Percentiles rank a stretch among this genome's conserved stretches.
Evolutionary conservation across 2,329 filamentous ascomycete genomes (phyloP).

Genomic region (Ceratocystis lukuohia): DNA sequence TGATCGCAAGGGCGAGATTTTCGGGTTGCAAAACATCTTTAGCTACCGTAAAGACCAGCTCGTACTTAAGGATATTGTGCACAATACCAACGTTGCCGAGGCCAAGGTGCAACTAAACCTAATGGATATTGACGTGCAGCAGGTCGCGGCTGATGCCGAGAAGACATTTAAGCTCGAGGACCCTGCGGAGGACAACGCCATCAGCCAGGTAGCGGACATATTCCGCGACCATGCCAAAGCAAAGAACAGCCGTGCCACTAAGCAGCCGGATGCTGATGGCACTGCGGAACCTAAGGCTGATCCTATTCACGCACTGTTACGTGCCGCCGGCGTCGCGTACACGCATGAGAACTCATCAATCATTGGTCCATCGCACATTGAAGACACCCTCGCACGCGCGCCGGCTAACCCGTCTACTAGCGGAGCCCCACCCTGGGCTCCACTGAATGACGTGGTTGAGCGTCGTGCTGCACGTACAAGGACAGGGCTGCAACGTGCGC

Average conservation of each 20-base stretch:
- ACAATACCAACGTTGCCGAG: conserved; percentile 95
- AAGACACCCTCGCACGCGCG: conserved; percentile 65
- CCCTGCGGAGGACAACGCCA: conserved; percentile 36
- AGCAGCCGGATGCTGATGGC: conserved; percentile 22
- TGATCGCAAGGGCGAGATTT: conserved; percentile 80
- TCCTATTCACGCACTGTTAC: conserved; percentile 76
- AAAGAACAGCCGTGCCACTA: background rate
- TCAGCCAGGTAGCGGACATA: background rate
- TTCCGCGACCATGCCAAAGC: background rate
- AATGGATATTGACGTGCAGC: conserved; percentile 59
- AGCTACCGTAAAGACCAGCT: conserved; percentile 66
- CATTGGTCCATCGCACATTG: conserved; percentile 81
- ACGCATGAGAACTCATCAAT: conserved; percentile 96
- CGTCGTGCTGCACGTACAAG: conserved; percentile 22
- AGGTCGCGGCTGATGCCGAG: conserved; percentile 42
- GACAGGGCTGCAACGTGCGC: conserved; percentile 21
- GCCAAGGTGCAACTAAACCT: conserved; percentile 73
- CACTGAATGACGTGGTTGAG: conserved; percentile 22
- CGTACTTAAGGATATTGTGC: conserved; percentile 85
- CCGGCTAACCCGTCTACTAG: conserved; percentile 43
- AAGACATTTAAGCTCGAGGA: conserved; percentile 32
- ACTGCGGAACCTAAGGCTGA: conserved; percentile 47
- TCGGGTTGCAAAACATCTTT: conserved; percentile 78
- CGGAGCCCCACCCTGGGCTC: conserved; percentile 31
- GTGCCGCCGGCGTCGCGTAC: conserved; percentile 80